Evolutionary conservation across 192 early-diverging fungal species (phyloP).

Genomic region (Umbelopsis vinacea): DNA sequence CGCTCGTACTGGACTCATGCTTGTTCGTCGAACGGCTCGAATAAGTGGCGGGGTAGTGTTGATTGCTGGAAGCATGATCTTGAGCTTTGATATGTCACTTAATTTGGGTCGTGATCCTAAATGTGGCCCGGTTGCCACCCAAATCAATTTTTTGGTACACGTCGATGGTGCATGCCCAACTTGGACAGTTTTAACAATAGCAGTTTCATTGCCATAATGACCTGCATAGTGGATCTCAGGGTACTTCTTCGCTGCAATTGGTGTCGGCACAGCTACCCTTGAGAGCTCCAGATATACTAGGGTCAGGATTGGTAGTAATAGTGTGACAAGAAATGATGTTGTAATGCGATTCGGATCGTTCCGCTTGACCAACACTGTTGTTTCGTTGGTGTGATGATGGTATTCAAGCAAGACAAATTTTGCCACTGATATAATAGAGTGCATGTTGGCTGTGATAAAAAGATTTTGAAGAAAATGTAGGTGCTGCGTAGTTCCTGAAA

Average conservation of each 20-base stretch:
- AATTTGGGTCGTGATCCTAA: not conserved
- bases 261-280: not conserved
- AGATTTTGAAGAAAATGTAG: not conserved
- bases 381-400: not conserved
- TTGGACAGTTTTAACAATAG: too few species aligned
- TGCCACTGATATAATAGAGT: not conserved
- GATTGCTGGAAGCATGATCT: not conserved
- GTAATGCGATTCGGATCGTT: not conserved
- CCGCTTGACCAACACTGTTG: not conserved
- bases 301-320: not conserved
- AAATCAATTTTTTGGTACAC: not conserved
- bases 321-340: constrained; percentile 4
- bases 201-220: not conserved
- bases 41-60: not conserved
- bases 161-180: too few species aligned
- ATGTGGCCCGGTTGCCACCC: not conserved
- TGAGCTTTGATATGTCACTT: not conserved
- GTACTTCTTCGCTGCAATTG: not conserved
- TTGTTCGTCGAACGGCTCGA: not conserved
- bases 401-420: not conserved
- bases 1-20: not conserved
- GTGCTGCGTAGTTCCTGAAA: too few species aligned
- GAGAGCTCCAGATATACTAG: not conserved
- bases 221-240: not conserved
- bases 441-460: not conserved